phyloP scores from a whole-genome alignment of 257 asterid genomes.

The Leonotis leonurus region DNA sequence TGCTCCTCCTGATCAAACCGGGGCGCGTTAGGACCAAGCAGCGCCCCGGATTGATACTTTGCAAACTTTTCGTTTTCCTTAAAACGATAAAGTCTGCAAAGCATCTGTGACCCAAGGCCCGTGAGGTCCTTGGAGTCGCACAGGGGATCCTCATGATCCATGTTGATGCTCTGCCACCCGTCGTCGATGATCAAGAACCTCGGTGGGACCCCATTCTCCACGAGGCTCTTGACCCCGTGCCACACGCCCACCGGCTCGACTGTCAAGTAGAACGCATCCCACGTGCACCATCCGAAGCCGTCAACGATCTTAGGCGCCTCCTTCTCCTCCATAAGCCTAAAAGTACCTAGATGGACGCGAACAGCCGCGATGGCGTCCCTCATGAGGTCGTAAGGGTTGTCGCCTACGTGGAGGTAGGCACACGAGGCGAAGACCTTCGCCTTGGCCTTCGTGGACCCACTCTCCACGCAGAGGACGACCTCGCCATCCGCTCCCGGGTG shows the following conservation, averaged over 20 bases:
- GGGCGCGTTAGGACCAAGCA: constrained; percentile 25
- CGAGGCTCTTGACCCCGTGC: constrained; percentile 29
- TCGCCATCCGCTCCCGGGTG: constrained; percentile 28
- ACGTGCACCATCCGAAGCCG: constrained; percentile 42
- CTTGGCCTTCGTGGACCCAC: constrained; percentile 37
- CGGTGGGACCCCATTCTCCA: constrained; percentile 27
- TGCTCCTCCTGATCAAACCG: constrained; percentile 30
- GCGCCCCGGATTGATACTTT: constrained; percentile 27
- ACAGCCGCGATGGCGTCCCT: constrained; percentile 21
- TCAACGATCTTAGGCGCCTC: constrained; percentile 21
- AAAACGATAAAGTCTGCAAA: constrained; percentile 30
- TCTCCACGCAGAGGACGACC: constrained; percentile 25
- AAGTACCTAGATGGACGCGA: constrained; percentile 33
- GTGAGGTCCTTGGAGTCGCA: constrained; percentile 25
- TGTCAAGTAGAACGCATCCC: constrained; percentile 44
- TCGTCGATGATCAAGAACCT: constrained; percentile 36
- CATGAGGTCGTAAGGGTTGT: constrained; percentile 34
- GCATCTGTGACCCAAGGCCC: constrained; percentile 38
- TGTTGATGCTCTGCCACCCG: constrained; percentile 48
- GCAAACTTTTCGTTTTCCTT: constrained; percentile 35
- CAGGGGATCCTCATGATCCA: constrained; percentile 35
- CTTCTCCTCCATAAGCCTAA: constrained; percentile 36
- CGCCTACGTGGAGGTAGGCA: constrained; percentile 24
- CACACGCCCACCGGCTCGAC: constrained; percentile 40
- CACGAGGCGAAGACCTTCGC: constrained; percentile 19